Percentiles rank a stretch among this genome's conserved stretches.
These are phyloP conservation scores for Pelargonium nanum DNA, from an alignment of 345 rosid species.

Conservation along the genomic window DNA sequence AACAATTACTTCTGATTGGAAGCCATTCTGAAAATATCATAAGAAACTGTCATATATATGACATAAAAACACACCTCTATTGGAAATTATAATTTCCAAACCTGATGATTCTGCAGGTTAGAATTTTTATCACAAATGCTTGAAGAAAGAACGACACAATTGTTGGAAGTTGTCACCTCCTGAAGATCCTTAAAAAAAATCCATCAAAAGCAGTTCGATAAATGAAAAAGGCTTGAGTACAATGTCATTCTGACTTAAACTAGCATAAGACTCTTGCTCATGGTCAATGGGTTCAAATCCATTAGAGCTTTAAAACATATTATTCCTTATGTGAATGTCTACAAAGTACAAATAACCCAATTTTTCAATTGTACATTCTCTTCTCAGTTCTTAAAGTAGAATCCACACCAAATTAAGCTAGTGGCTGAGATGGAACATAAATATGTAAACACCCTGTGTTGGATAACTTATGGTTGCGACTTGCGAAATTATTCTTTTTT, in stretches of 20 bases:
- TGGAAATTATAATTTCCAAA: no score
- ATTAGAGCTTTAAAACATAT: background rate
- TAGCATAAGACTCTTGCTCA: slow-evolving; percentile 1
- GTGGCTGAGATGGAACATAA: background rate
- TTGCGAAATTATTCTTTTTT: no score
- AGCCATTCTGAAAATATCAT: no score
- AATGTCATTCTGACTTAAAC: slow-evolving; percentile 3
- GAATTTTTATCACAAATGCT: background rate
- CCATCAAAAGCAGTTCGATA: background rate
- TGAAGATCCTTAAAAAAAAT: background rate
- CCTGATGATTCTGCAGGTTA: no score
- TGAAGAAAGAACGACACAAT: no score
- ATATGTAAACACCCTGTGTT: background rate
- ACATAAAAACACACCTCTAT: no score
- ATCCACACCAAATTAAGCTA: background rate
- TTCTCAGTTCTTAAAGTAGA: background rate
- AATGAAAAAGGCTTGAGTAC: background rate
- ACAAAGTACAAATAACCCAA: background rate
- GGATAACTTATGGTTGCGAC: no score
- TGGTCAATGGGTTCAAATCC: slow-evolving; percentile 2
- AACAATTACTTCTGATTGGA: no score
- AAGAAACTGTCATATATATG: no score
- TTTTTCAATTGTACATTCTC: background rate
- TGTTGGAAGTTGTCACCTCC: background rate
- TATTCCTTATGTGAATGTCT: no score